Conservation (phyloP, 148 eudicot species). For the Pouteria glomerata region DNA sequence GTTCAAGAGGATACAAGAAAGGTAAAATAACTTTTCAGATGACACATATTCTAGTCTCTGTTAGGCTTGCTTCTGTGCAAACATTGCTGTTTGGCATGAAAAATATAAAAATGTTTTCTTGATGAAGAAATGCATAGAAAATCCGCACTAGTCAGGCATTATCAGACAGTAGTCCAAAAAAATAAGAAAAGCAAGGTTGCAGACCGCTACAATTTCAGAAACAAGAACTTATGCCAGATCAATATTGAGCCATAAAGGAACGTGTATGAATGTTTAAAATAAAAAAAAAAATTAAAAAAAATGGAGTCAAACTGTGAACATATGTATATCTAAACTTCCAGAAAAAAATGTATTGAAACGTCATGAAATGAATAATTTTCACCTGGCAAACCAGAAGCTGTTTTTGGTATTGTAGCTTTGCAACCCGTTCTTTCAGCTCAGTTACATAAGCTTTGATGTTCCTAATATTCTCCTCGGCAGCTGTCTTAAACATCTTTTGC, state of each 20-base stretch:
- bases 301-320: not conserved
- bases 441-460: slow-evolving; percentile 84
- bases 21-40: not conserved
- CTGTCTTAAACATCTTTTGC: slow-evolving; percentile 81
- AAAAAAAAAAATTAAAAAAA: not conserved
- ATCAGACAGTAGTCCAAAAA: not conserved
- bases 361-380: slow-evolving; percentile 6
- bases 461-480: slow-evolving; percentile 81
- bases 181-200: not conserved
- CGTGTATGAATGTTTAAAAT: not conserved
- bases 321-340: not conserved
- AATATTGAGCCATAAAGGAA: not conserved
- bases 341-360: not conserved
- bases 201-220: not conserved
- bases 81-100: not conserved
- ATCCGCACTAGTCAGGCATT: not conserved
- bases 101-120: not conserved
- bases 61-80: not conserved
- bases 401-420: slow-evolving; percentile 96
- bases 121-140: not conserved
- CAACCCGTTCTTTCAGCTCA: slow-evolving; percentile 88
- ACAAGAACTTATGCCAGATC: not conserved
- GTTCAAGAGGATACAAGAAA: not conserved
- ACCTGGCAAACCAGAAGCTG: slow-evolving; percentile 98
- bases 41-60: not conserved